Conservation (phyloP, 2,329 filamentous ascomycete species). For the Apiospora koreana region DNA sequence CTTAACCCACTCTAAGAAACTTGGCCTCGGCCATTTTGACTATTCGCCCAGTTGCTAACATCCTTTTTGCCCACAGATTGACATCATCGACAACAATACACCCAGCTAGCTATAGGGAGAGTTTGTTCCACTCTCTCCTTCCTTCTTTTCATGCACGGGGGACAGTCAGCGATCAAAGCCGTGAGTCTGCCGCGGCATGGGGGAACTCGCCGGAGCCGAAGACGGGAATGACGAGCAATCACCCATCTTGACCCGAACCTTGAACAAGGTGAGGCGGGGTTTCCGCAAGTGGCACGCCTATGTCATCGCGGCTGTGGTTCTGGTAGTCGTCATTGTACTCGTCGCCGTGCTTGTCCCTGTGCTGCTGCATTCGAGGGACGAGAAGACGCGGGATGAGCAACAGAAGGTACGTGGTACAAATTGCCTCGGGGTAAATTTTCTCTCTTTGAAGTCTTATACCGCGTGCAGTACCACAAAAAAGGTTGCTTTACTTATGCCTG, state of each 20-base stretch:
- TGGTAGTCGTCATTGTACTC: background rate
- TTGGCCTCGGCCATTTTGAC: background rate
- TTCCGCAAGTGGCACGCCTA: slow-evolving; percentile 1
- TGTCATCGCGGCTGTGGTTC: background rate
- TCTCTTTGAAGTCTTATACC: background rate
- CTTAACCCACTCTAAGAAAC: background rate
- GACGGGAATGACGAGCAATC: background rate
- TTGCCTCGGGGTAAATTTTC: background rate
- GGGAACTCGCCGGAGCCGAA: background rate
- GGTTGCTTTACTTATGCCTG: background rate
- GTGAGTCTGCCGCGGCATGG: slow-evolving; percentile 3
- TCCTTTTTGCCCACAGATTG: background rate
- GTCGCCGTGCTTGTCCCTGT: background rate
- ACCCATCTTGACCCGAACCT: background rate
- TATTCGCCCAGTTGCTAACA: background rate
- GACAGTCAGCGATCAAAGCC: background rate
- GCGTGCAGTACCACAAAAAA: background rate
- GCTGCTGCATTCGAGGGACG: background rate
- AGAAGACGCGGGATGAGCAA: background rate
- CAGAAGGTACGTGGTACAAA: slow-evolving; percentile 8
- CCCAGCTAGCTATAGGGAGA: background rate
- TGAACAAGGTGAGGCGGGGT: background rate
- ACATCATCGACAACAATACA: background rate
- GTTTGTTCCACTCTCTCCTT: no score
- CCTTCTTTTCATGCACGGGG: background rate